Percentiles rank a stretch among this genome's conserved stretches.
Evolutionary conservation across 2,329 filamentous ascomycete species (phyloP).

Genomic region (Calonectria pauciramosa): DNA sequence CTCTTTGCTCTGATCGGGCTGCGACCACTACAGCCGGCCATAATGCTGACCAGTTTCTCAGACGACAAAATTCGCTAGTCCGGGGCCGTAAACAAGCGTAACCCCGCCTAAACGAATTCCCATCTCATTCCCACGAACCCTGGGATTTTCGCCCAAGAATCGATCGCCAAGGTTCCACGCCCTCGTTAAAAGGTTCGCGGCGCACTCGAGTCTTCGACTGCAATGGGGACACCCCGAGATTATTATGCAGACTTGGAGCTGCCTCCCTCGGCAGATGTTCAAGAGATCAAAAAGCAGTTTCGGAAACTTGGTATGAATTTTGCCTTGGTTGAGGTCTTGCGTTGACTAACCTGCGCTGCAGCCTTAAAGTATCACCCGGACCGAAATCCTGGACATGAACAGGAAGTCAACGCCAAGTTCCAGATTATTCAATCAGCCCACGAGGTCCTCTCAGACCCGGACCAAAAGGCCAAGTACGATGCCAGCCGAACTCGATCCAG

Average conservation of each 20-base stretch:
- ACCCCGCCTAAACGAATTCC: background rate
- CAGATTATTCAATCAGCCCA: constrained; percentile 89
- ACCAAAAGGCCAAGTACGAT: constrained; percentile 67
- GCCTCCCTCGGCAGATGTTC: constrained; percentile 73
- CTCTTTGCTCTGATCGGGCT: background rate
- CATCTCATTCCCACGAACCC: background rate
- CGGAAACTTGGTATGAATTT: constrained; percentile 77
- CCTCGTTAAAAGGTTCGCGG: constrained; percentile 16
- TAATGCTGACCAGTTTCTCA: constrained; percentile 28
- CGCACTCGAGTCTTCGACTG: constrained; percentile 30
- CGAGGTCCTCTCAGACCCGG: constrained; percentile 74
- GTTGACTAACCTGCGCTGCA: constrained; percentile 53
- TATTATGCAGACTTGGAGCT: constrained; percentile 91
- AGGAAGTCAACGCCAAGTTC: constrained; percentile 85
- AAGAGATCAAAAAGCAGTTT: constrained; percentile 89
- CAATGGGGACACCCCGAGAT: constrained; percentile 69
- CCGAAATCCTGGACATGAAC: constrained; percentile 86
- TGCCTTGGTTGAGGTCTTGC: background rate
- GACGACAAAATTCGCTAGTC: background rate
- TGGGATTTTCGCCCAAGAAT: background rate
- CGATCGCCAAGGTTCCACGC: constrained; percentile 2
- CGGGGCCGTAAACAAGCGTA: background rate
- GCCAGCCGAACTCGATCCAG: constrained; percentile 57
- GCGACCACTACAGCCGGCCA: background rate
- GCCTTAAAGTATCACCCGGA: constrained; percentile 91